Base-by-base conservation (phyloP, 495 filamentous ascomycete genomes). In the Aspergillus homomorphus region DNA sequence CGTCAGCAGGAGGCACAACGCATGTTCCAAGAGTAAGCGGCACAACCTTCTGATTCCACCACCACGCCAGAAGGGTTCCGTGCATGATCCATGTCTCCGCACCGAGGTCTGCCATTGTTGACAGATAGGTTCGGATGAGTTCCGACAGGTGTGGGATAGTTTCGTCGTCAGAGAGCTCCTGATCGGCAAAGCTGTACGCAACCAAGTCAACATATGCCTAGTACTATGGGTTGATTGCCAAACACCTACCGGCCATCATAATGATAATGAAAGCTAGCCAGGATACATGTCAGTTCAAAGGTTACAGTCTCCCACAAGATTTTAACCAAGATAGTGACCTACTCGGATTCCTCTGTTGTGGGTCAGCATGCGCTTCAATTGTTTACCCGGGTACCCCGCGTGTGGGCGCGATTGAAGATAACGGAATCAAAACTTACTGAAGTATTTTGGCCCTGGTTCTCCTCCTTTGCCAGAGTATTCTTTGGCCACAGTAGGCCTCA, bases 71-170 rank as follows among this genome's bases (percentile, higher is more conserved):
- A 50, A 86, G 73, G 2, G 79, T 79, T 20, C 83, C 83, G 58
- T 86, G 83, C 78, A 85, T 85, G 43, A 86, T 81, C 83, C 83
- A 86, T 41, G 82, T 86, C 62, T 84, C 81, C 7, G 77, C 79
- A 12, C 79, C 80, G 30, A 86, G 69, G 23, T 78, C 75, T 26
- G 70, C 63, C 82, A 85, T 85, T 10, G 79, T 81, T 3, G 69
- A 67, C 10, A 85, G 66, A 54, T 85, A 85, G 14, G 82, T 80
- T 61, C 77, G 79, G 59, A 84, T 75, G 15, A 85, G 71, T n/a
- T 69, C 68, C 26, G 73, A 77, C 10, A 86, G 71, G 48, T 80
- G 71, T 2, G 70, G 64, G 16, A 62, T 69, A 46, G 80, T 80
- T 55, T 85, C 72, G 21, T 76, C 69, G 48, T 78, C 77, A 6